Conservation (phyloP, 441 rosid genomes). For the California macrophylla region DNA sequence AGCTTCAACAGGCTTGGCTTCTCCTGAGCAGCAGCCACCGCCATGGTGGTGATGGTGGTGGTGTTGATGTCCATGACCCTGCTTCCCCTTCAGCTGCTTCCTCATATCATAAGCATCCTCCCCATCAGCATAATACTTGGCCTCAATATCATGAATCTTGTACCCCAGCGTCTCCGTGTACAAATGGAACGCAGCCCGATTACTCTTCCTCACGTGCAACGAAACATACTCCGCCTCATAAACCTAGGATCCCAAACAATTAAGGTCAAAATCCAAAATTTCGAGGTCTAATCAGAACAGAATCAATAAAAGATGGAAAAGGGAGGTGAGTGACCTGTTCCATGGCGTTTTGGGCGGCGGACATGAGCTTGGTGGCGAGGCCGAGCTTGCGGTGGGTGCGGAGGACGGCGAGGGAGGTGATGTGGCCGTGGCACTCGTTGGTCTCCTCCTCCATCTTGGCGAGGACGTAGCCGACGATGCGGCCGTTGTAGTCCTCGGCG, state of each 20-base stretch:
- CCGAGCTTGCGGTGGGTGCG: constrained; percentile 93
- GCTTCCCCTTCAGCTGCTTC: constrained; percentile 81
- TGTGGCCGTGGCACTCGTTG: constrained; percentile 91
- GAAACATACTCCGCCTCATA: constrained; percentile 95
- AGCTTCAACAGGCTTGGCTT: constrained; percentile 36
- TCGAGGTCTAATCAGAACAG: background rate
- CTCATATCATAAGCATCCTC: constrained; percentile 98
- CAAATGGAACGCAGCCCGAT: constrained; percentile 82
- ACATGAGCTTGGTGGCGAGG: constrained; percentile 96
- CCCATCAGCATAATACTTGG: constrained; percentile 93
- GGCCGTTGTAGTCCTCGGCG: constrained; percentile 89
- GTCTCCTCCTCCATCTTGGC: constrained; percentile 98
- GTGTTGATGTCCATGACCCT: constrained; percentile 50
- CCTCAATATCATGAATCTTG: constrained; percentile 83
- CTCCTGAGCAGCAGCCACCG: constrained; percentile 75
- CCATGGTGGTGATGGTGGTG: constrained; percentile 54
- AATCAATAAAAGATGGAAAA: background rate
- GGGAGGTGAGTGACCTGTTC: constrained; percentile 49
- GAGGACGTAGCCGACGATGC: constrained; percentile 86
- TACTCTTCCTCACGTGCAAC: constrained; percentile 86
- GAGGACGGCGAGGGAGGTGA: constrained; percentile 95
- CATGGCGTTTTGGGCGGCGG: constrained; percentile 91
- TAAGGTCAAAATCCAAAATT: background rate
- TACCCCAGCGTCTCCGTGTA: constrained; percentile 78
- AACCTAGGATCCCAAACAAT: constrained; percentile 39